These are phyloP conservation scores for Helenozyma baotianmanensis DNA, from an alignment of 805 yeast genomes.

Conservation along the genomic window DNA sequence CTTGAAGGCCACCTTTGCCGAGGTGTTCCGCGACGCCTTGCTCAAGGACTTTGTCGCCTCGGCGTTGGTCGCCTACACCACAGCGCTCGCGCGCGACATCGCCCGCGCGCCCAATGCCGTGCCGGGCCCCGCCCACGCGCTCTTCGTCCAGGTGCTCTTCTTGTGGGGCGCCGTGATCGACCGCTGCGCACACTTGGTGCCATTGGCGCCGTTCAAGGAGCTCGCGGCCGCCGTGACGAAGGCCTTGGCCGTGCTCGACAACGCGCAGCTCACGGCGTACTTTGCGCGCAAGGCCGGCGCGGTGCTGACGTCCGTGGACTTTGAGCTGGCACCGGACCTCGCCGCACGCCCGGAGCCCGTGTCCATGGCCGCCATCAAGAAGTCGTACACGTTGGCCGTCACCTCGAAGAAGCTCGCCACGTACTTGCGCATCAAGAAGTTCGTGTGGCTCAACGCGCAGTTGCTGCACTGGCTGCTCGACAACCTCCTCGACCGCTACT, in stretches of 20 bases:
- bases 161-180: slow-evolving; percentile 14
- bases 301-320: slow-evolving; percentile 4
- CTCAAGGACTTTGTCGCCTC: slow-evolving; percentile 9
- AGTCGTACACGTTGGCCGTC: slow-evolving; percentile 4
- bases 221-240: slow-evolving; percentile 1
- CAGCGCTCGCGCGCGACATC: slow-evolving; percentile 2
- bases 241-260: slow-evolving; percentile 1
- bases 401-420: slow-evolving; percentile 8
- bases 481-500: slow-evolving; percentile 8
- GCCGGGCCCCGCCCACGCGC: too few species aligned
- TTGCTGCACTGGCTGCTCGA: slow-evolving; percentile 22
- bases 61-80: slow-evolving; percentile 14
- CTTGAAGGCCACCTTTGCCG: slow-evolving; percentile 5
- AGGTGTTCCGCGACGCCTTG: slow-evolving; percentile 1
- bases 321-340: too few species aligned
- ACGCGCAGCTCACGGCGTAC: slow-evolving; percentile 3
- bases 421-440: slow-evolving; percentile 20
- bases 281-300: slow-evolving; percentile 6
- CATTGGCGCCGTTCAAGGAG: slow-evolving; percentile 3
- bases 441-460: slow-evolving; percentile 24
- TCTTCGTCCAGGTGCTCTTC: slow-evolving; percentile 2
- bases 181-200: slow-evolving; percentile 1
- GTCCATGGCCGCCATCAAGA: background rate
- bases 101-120: too few species aligned
- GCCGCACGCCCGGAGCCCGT: background rate